Evolutionary conservation across 2,329 filamentous ascomycete species (phyloP).

Genomic region (Aspergillus texensis): DNA sequence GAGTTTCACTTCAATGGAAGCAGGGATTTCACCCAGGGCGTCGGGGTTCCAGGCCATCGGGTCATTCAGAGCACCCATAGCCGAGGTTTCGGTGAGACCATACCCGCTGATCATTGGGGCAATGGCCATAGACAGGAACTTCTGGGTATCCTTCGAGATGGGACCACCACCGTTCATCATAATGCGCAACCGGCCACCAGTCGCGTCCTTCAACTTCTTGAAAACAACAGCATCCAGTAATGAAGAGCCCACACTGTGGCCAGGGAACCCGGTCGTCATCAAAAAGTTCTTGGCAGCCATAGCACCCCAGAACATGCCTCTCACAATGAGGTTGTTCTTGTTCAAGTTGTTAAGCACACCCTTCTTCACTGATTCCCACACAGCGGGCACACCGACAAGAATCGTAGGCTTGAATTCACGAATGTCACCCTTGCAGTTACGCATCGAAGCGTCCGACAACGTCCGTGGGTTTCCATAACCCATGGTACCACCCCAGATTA

Average conservation of each 20-base stretch:
- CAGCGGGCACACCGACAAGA: constrained; percentile 90
- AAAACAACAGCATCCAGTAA: constrained; percentile 84
- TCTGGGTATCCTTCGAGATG: constrained; percentile 81
- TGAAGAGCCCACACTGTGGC: constrained; percentile 56
- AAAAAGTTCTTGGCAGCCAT: constrained; percentile 64
- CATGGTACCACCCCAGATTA: constrained; percentile 88
- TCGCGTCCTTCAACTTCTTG: constrained; percentile 86
- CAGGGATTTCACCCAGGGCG: constrained; percentile 76
- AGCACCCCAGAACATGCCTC: constrained; percentile 76
- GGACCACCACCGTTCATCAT: constrained; percentile 94
- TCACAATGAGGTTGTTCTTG: constrained; percentile 67
- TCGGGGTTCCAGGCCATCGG: constrained; percentile 80
- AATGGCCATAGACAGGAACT: constrained; percentile 88
- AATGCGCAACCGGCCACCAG: constrained; percentile 83
- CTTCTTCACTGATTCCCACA: constrained; percentile 98
- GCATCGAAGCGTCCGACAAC: constrained; percentile 80
- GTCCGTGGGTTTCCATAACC: constrained; percentile 93
- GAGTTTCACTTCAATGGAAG: constrained; percentile 82
- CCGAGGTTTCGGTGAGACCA: constrained; percentile 89
- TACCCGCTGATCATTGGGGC: constrained; percentile 95
- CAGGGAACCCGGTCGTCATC: constrained; percentile 55
- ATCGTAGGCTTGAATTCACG: constrained; percentile 86
- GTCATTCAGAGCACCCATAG: constrained; percentile 61
- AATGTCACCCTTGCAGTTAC: constrained; percentile 92
- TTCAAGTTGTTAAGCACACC: constrained; percentile 82